Base-by-base conservation (phyloP, 305 asterid genomes). In the Rubia tinctorum region DNA sequence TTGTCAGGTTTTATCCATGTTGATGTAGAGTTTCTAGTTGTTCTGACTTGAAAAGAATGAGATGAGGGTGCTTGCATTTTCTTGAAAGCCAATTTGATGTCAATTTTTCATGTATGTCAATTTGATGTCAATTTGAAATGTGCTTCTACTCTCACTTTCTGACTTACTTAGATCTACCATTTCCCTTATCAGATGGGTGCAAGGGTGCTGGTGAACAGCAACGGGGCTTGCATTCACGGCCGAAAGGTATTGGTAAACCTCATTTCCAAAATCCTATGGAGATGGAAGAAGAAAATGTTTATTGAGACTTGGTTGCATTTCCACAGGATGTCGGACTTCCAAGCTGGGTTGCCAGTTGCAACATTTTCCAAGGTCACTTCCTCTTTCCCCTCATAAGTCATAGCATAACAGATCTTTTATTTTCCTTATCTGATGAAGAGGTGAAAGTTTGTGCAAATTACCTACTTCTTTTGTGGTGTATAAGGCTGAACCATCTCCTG, bases 321-420 rank as follows among this genome's bases (percentile, higher is more conserved):
- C 78, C 76, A 58, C 86, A 94, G 99, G 98, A 84, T 53, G 83
- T 92, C 12, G 99, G 98, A 45, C 98, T 95, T 80, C 99, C 98
- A 27, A 95, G 98, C 75, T 92, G 86, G 82, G 86, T 88, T 79
- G 98, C 96, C 75, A 83, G n/a, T n/a, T n/a, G n/a, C n/a, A n/a
- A n/a, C 70, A 81, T 95, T 92, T 75, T 76, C 89, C 30, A 95
- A 88, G 99, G 98, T 89, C 77, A 45, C 69, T 71, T 67, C n/a
- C 49, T 59, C 61, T 43, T 18, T 42, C 10, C 10, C 7, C 22
- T 61, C 30, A 5, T 20, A n/a, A n/a, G n/a, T n/a, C 34, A 30
- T 30, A 30, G 3, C 34, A 30, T 30, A 30, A 30, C 34, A 30
- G 2, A 30, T 30, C 34, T 30, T 30, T 30, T 3, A 3, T 30